A percentile compares a stretch with the other conserved stretches of the same genome.
Conservation (phyloP, 495 filamentous ascomycete genomes). For the Parathielavia hyrcaniae region DNA sequence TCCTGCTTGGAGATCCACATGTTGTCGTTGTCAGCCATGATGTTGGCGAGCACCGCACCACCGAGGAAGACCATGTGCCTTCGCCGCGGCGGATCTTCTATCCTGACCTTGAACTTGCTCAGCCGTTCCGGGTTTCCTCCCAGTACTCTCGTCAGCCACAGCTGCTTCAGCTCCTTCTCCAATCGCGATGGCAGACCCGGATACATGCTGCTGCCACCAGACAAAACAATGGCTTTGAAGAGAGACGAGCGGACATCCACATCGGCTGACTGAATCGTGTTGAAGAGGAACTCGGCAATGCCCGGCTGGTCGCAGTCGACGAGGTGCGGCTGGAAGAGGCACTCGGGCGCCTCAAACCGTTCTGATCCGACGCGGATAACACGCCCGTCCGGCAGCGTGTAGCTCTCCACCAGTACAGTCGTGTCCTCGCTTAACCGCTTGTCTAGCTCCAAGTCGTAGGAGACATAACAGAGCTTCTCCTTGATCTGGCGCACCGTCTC, state of each 20-base stretch:
- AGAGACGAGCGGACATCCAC: slow-evolving; percentile 88
- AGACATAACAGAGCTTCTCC: slow-evolving; percentile 99
- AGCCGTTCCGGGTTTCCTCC: slow-evolving; percentile 84
- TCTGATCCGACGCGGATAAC: slow-evolving; percentile 94
- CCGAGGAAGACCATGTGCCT: slow-evolving; percentile 99
- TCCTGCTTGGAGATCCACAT: slow-evolving; percentile 99
- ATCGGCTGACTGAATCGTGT: slow-evolving; percentile 93
- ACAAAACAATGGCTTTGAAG: slow-evolving; percentile 96
- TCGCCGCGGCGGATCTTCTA: slow-evolving; percentile 93
- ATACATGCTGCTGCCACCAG: slow-evolving; percentile 97
- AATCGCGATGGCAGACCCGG: slow-evolving; percentile 87
- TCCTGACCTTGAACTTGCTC: slow-evolving; percentile 98
- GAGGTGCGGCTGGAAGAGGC: slow-evolving; percentile 96
- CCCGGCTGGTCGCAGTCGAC: slow-evolving; percentile 97
- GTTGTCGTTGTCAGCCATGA: slow-evolving; percentile 96
- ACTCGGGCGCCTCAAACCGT: slow-evolving; percentile 96
- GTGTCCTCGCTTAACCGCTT: slow-evolving; percentile 95
- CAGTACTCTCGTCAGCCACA: slow-evolving; percentile 92
- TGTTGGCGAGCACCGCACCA: slow-evolving; percentile 92
- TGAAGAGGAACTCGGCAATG: slow-evolving; percentile 94
- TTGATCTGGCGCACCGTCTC: slow-evolving; percentile 99
- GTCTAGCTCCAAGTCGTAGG: slow-evolving; percentile 95
- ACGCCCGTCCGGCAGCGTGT: slow-evolving; percentile 91
- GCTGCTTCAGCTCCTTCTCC: slow-evolving; percentile 97
- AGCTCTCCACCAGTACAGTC: slow-evolving; percentile 93